Evolutionary conservation across 1,284 basidiomycete genomes (phyloP), one percentile per base, ranked within the genome.

Genomic region (Ceratobasidium sp.): DNA sequence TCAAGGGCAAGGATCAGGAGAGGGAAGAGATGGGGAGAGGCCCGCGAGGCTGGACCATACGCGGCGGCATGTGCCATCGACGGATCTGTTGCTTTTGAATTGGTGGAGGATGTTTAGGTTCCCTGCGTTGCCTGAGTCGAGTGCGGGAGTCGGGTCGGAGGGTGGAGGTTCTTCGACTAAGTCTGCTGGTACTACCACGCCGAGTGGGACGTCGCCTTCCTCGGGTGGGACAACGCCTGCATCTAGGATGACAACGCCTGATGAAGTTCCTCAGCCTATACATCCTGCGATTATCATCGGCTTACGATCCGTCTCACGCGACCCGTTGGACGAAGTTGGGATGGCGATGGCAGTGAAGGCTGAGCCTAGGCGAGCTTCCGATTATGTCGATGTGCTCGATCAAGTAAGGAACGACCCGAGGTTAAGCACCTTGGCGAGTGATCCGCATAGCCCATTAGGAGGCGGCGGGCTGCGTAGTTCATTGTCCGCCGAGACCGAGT

Each of bases 31-130:
- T n/a, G n/a, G n/a, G n/a, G n/a, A n/a, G n/a, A n/a, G n/a, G n/a
- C n/a, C n/a, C n/a, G n/a, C n/a, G 74, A 79, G 57, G 75, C 29
- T 66, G 24, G 62, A 63, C 22, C 50, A 57, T 44, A 64, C 24
- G 27, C 73, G 62, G 15, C 63, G 33, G 24, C 73, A 63, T 36
- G 53, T 66, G 17, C 51, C 62, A n/a, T 66, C 73, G 44, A 57
- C 60, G 15, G 60, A 65, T 31, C 74, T 51, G 36, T 48, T 54
- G n/a, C 75, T 66, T 60, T 59, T 77, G 72, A 93, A 93, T 80
- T 91, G 92, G 88, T 93, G 92, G 93, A 85, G 93, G 75, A 83
- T 93, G 79, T 93, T 93, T 80, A 86, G 91, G 47, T 93, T 93
- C 83, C 90, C 90, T 66, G 80, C 78, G 67, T 77, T 72, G 62